Base-by-base conservation (phyloP, 495 filamentous ascomycete species). In the Gamarada debralockiae region DNA sequence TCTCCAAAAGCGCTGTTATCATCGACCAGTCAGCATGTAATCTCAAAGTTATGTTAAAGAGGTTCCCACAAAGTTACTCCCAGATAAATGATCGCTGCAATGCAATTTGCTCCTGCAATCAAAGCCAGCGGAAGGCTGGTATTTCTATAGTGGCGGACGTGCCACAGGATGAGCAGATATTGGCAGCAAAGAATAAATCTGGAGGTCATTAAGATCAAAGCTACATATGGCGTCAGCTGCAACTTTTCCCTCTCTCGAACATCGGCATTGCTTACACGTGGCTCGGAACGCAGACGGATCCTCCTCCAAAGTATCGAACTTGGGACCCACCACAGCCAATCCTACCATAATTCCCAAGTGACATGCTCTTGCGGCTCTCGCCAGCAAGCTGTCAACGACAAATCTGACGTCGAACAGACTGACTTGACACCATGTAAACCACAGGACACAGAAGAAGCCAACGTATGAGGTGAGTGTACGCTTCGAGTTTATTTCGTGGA, bases 351-450 rank as follows among this genome's bases (percentile, higher is more conserved):
- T 74, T 6, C 70, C 81, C 17, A 88, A 73, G 58, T 88, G 84
- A 9, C 79, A 47, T 1, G 72, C 76, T 59, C 86, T 83, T 55
- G 74, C 78, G 10, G 72, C 41, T 12, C 85, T 72, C 52, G 86
- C 83, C 71, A 86, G 82, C 45, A 87, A 66, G 18, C 76, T 81
- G 60, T 89, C 85, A 27, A 75, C 68, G 7, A 78, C 75, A 64
- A 87, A 88, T 1, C 85, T 77, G 27, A 88, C 75, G 61, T 89
- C 85, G 59, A 79, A 83, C 9, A 88, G 68, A n/a, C 76, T 78
- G 22, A 85, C 77, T 59, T 83, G 78, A 24, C 82, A 71, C 85
- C 85, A 89, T 36, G 79, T 86, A 56, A 85, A 81, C 85, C 85
- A 89, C 0, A 89, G 73, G 23, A 87, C 73, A 70, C 73, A 72